These are phyloP conservation scores for Suillus hirtellus DNA, from an alignment of 768 basidiomycete genomes.

Conservation along the genomic window DNA sequence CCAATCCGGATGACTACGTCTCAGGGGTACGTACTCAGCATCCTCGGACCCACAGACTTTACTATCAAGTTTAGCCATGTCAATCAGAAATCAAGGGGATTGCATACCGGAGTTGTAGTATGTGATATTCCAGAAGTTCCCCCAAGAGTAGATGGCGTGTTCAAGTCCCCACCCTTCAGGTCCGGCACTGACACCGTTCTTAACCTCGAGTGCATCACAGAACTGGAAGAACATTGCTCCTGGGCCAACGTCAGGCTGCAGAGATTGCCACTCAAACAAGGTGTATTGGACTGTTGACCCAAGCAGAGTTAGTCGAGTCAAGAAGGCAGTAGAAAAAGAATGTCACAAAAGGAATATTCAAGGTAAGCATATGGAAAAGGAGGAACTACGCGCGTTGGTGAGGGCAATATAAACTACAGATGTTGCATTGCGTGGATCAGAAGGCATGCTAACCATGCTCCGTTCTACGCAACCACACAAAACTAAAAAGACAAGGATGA, in stretches of 20 bases:
- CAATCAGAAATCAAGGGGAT: neutral
- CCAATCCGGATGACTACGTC: neutral
- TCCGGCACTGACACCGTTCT: slow-evolving; percentile 41
- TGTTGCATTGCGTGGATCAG: too few relatives aligned
- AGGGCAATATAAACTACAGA: neutral
- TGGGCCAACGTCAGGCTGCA: slow-evolving; percentile 54
- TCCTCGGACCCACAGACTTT: slow-evolving; percentile 53
- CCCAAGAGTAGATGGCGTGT: slow-evolving; percentile 62
- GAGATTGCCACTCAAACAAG: slow-evolving; percentile 66
- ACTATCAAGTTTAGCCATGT: slow-evolving; percentile 4
- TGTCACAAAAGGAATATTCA: neutral
- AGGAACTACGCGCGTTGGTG: neutral
- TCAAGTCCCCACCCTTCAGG: slow-evolving; percentile 61
- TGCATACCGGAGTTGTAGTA: slow-evolving; percentile 48
- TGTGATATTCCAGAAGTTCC: slow-evolving; percentile 51
- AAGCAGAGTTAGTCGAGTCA: neutral
- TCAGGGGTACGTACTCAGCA: slow-evolving; percentile 44
- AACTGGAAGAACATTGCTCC: slow-evolving; percentile 38
- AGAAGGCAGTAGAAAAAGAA: neutral
- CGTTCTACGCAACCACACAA: neutral
- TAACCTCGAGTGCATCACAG: slow-evolving; percentile 41
- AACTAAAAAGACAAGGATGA: slow-evolving; percentile 4
- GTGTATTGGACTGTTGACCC: slow-evolving; percentile 43
- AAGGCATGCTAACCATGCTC: neutral
- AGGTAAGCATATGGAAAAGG: neutral